phyloP scores from a whole-genome alignment of 2,329 filamentous ascomycete genomes.

The Ceratocystis destructans region DNA sequence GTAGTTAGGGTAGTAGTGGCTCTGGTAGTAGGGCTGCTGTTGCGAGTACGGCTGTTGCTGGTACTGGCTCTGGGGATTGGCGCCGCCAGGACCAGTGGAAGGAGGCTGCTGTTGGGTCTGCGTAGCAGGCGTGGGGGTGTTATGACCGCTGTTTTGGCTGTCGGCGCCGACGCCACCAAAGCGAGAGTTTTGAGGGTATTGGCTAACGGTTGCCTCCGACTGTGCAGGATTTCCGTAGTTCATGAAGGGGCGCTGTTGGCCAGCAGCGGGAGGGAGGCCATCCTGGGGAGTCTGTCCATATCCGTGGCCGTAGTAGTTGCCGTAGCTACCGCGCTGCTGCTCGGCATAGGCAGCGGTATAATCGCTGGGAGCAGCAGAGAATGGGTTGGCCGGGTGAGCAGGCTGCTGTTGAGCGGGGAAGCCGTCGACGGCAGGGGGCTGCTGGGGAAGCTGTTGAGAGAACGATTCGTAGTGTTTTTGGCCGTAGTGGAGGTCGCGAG shows the following conservation, averaged over 20 bases:
- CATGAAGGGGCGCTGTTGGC: constrained; percentile 47
- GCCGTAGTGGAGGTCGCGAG: constrained; percentile 15
- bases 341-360: constrained; percentile 82
- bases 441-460: constrained; percentile 44
- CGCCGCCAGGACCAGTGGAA: constrained; percentile 23
- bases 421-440: constrained; percentile 13
- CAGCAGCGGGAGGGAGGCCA: constrained; percentile 34
- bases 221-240: constrained; percentile 53
- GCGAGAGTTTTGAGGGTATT: constrained; percentile 58
- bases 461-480: constrained; percentile 57
- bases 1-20: constrained; percentile 50
- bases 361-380: constrained; percentile 62
- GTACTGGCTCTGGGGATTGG: constrained; percentile 39
- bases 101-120: constrained; percentile 37
- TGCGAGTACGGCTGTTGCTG: constrained; percentile 32
- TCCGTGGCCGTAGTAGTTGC: constrained; percentile 46
- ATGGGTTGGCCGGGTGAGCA: constrained; percentile 48
- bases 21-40: constrained; percentile 45
- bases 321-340: constrained; percentile 58
- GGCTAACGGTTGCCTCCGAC: constrained; percentile 46
- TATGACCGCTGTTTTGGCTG: constrained; percentile 73
- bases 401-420: constrained; percentile 38
- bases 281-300: constrained; percentile 58
- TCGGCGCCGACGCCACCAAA: constrained; percentile 50
- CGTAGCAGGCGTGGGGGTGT: constrained; percentile 68